Base-by-base conservation (phyloP, 2,329 filamentous ascomycete species). In the Balansia obtecta region DNA sequence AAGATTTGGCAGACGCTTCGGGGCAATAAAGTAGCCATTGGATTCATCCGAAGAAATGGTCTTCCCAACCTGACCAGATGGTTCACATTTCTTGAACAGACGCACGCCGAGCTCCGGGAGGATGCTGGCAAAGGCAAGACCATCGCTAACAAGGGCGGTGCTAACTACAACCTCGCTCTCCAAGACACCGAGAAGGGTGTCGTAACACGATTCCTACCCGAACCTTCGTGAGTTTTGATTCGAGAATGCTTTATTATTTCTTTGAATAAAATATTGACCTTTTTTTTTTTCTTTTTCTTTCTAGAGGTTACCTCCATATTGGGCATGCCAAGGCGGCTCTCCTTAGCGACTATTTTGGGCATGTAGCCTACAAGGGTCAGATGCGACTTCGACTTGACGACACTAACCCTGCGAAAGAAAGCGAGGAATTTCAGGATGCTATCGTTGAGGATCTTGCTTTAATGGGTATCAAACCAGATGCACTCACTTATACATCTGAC, bases 391-490 rank as follows among this genome's bases (percentile, higher is more conserved):
- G 93, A 53, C 93, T 98, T 63, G 93, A 98, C 65, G 93, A 98
- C 64, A 98, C 93, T 51, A 98, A 98, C 70, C 93, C 93, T 8
- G 83, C 86, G 53, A 97, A 97, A 68, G 93, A 98, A 75, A 96
- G 95, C 73, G 83, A 91, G 65, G 93, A 97, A 71, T 98, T 85
- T 66, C 85, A 97, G 65, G 89, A 97, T 68, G 79, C 89, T 5
- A 98, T 98, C 55, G 75, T 95, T 39, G 85, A 95, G 71, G 93
- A 98, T 67, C 78, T 96, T 47, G 82, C 83, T 46, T 77, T 97
- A 49, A 88, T 98, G 77, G 91, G 90, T 32, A 87, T 98, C 68
- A 87, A 86, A 69, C 87, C 90, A 20, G 91, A 96, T 67, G 78
- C 79, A 56, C 77, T 90, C 52, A 88, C 87, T 16, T 94, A 91